Evolutionary conservation across 2,329 filamentous ascomycete genomes (phyloP), one percentile per base, ranked within the genome.

Genomic region (Colletotrichum sp.): DNA sequence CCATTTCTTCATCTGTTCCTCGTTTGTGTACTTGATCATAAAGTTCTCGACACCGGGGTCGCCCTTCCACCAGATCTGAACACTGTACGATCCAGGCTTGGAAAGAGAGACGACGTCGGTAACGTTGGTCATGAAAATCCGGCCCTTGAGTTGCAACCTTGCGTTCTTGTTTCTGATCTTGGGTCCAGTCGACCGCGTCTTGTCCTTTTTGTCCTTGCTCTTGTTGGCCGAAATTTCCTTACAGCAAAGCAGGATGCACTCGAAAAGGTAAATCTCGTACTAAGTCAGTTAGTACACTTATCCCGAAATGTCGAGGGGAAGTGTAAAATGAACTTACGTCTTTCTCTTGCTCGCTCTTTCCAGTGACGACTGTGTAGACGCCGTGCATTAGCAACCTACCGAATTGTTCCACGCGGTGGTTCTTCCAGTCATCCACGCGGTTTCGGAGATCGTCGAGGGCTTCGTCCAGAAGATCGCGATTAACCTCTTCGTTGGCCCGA

Each of bases 61-160:
- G 39, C 96, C 96, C 85, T 97, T 98, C 97, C 97, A 99, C 90
- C 96, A 98, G 71, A 99, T 98, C 82, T 98, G 96, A 76, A 98
- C 95, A 3, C 95, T 96, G 83, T 98, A 98, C 13, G 95, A 96
- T 64, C 95, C 96, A 85, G 95, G 95, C 84, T 96, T 98, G 66
- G 94, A 93, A 75, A 97, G 89, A 22, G 94, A 96, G 56, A 98
- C 89, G n/a, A 98, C 93, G 83, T 98, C 95, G 52, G 96, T 98
- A 70, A 99, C 96, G 82, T 99, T 99, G 79, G 96, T 96, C 96
- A 99, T 98, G 86, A 98, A 98, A 80, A 99, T 99, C 67, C 97
- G 93, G 52, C 97, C 97, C 85, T 99, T 99, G 34, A 99, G 90
- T 85, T 98, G 96, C 76, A 98, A 89, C 85, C 96, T 98, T 56